Conservation (phyloP, 192 early-diverging fungal species). For the Coemansia sp. region DNA sequence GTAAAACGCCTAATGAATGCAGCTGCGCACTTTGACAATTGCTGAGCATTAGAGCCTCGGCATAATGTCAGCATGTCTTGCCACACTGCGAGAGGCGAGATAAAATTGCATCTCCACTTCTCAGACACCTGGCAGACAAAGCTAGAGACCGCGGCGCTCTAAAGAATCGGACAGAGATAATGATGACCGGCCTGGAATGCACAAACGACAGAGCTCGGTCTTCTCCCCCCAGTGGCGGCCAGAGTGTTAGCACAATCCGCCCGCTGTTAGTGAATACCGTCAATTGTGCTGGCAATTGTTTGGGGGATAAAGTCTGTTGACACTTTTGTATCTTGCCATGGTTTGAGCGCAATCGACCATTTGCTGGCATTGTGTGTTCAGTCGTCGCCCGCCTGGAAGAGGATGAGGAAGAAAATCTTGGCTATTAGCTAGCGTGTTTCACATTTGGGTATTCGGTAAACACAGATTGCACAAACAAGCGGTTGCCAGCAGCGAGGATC, state of each 20-base stretch:
- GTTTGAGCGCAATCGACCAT: not conserved
- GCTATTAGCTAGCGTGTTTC: not conserved
- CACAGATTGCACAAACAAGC: not conserved
- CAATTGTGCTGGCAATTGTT: not conserved
- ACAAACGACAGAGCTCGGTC: not conserved
- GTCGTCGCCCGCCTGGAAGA: not conserved
- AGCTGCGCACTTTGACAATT: not conserved
- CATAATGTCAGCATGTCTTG: not conserved
- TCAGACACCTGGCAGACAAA: not conserved
- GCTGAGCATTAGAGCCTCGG: not conserved
- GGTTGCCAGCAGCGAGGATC: not conserved
- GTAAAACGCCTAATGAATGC: not conserved
- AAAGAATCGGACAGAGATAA: not conserved
- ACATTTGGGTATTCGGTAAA: not conserved
- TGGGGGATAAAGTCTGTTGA: not conserved
- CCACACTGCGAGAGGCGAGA: not conserved
- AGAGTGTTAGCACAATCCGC: not conserved
- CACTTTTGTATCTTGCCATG: not conserved
- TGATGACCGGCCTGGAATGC: not conserved
- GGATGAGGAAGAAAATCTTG: not conserved
- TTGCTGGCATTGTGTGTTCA: not conserved
- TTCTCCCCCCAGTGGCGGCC: not conserved
- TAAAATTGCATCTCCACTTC: constrained; percentile 2
- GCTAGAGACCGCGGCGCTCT: not conserved
- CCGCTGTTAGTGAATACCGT: not conserved